A percentile compares a stretch with the other conserved stretches of the same genome.
Evolutionary conservation across 805 yeast genomes (phyloP).

Genomic region (Schwanniomyces sp.): DNA sequence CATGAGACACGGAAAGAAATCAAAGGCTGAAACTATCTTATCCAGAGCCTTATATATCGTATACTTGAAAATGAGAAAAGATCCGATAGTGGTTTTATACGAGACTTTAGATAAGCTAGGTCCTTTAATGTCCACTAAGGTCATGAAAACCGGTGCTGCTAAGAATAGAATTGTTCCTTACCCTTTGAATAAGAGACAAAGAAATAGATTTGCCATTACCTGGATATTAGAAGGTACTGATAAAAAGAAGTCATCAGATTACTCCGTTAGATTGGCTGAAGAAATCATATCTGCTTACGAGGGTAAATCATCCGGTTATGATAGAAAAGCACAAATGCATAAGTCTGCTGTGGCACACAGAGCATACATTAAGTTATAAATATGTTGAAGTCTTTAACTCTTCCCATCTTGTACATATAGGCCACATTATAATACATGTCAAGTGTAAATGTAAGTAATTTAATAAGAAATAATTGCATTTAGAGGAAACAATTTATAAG

Average conservation of each 20-base stretch:
- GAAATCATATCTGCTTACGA: slow-evolving; percentile 76
- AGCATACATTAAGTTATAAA: slow-evolving; percentile 58
- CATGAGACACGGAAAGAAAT: slow-evolving; percentile 90
- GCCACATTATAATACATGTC: background rate
- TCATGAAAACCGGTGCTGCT: slow-evolving; percentile 82
- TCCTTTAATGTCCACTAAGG: slow-evolving; percentile 77
- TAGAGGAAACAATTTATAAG: background rate
- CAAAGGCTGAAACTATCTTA: slow-evolving; percentile 70
- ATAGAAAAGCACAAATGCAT: slow-evolving; percentile 79
- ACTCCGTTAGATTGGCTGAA: slow-evolving; percentile 86
- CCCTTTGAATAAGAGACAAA: slow-evolving; percentile 78
- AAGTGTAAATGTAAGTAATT: background rate
- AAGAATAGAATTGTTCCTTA: slow-evolving; percentile 78
- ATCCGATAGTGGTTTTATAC: slow-evolving; percentile 77
- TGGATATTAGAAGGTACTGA: slow-evolving; percentile 89
- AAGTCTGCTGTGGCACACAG: slow-evolving; percentile 86
- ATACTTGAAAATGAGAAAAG: slow-evolving; percentile 67
- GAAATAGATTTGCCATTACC: slow-evolving; percentile 80
- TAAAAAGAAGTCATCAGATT: slow-evolving; percentile 75
- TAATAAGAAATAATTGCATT: no score
- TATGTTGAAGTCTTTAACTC: background rate
- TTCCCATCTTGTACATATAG: slow-evolving; percentile 9
- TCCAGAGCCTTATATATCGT: slow-evolving; percentile 79
- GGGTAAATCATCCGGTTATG: slow-evolving; percentile 82
- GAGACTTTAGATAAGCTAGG: slow-evolving; percentile 77